Conservation (phyloP, 176 grass and related monocot genomes). For the Eragrostis nindensis region DNA sequence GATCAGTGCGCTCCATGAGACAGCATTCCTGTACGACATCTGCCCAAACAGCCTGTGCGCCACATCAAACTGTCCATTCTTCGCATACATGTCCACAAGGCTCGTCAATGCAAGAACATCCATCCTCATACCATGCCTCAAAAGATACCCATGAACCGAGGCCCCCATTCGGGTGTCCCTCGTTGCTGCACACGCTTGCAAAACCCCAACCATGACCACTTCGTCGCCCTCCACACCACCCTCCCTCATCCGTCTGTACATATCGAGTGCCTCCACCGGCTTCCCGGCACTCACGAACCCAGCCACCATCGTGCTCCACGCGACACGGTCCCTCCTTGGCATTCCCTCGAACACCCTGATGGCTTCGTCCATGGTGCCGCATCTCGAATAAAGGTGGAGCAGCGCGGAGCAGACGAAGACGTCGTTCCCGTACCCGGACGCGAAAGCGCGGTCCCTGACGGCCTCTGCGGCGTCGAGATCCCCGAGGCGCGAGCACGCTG, state of each 20-base stretch:
- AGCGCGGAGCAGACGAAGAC: conserved; percentile 68
- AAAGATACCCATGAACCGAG: conserved; percentile 55
- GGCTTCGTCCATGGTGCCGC: conserved; percentile 55
- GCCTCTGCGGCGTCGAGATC: conserved; percentile 44
- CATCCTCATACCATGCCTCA: conserved; percentile 53
- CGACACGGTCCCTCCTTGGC: conserved; percentile 54
- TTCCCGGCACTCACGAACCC: conserved; percentile 51
- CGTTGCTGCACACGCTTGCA: conserved; percentile 34
- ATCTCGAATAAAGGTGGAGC: conserved; percentile 57
- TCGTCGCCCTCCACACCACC: conserved; percentile 45
- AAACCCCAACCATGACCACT: conserved; percentile 54
- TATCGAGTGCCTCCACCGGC: conserved; percentile 42
- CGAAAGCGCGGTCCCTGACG: conserved; percentile 40
- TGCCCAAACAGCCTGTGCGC: conserved; percentile 35
- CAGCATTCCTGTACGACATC: conserved; percentile 44
- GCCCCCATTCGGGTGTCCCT: conserved; percentile 41
- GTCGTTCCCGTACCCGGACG: conserved; percentile 44
- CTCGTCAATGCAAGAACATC: conserved; percentile 49
- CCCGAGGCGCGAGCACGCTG: conserved; percentile 54
- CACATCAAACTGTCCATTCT: conserved; percentile 50
- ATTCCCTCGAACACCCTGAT: conserved; percentile 59
- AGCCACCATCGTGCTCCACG: conserved; percentile 70
- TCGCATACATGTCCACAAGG: conserved; percentile 58
- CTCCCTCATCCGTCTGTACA: conserved; percentile 57
- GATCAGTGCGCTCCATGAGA: conserved; percentile 57